Conservation (phyloP, 2,329 filamentous ascomycete species). For the Fusarium globosum region DNA sequence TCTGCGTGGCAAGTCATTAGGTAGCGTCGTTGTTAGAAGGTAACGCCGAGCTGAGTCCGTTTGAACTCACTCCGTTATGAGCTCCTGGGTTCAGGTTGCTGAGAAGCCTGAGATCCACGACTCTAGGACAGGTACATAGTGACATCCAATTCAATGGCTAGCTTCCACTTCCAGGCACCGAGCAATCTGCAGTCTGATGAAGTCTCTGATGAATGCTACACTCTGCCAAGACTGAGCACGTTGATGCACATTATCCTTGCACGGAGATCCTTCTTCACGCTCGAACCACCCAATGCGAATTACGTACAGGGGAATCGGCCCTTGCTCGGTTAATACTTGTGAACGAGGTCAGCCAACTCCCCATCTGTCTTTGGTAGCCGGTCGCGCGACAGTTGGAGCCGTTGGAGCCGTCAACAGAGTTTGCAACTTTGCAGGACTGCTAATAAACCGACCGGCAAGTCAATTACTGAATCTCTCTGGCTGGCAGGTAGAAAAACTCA, state of each 20-base stretch:
- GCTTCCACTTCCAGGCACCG: conserved; percentile 9
- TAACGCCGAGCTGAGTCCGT: conserved; percentile 37
- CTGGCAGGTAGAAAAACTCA: neutral
- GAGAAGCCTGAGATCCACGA: conserved; percentile 1
- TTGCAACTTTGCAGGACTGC: neutral
- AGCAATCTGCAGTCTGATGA: conserved; percentile 9
- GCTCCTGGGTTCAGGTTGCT: conserved; percentile 13
- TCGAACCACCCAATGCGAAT: conserved; percentile 5
- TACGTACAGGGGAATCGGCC: conserved; percentile 20
- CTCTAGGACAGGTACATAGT: conserved; percentile 1
- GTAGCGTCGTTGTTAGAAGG: conserved; percentile 26
- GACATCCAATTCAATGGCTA: conserved; percentile 21
- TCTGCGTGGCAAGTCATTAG: conserved; percentile 12
- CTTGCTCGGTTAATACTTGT: conserved; percentile 23
- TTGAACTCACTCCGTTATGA: conserved; percentile 1
- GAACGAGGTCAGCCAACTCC: conserved; percentile 7
- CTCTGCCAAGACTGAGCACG: conserved; percentile 19
- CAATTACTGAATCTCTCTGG: neutral
- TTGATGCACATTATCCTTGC: conserved; percentile 14
- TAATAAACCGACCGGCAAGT: neutral
- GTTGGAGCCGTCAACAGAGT: conserved; percentile 3
- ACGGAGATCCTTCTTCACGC: conserved; percentile 16
- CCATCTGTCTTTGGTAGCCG: neutral
- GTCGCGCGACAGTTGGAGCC: conserved; percentile 9
- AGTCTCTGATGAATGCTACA: neutral